Evolutionary conservation across 148 eudicot species (phyloP).

Genomic region (Diospyros kaki): DNA sequence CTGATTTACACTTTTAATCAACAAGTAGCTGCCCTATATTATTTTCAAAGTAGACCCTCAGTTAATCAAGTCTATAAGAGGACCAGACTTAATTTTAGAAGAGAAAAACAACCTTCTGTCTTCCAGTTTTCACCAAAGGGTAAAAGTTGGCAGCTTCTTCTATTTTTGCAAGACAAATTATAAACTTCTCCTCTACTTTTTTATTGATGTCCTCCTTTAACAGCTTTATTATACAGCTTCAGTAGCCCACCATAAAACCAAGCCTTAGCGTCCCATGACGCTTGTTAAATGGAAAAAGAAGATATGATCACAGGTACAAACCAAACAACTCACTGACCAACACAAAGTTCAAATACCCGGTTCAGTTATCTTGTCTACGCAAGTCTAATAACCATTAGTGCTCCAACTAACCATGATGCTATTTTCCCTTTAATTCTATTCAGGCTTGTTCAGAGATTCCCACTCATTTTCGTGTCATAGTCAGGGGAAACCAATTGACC

Average conservation of each 20-base stretch:
- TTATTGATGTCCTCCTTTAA: background rate
- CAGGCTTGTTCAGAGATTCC: background rate
- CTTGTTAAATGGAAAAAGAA: background rate
- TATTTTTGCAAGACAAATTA: too few species aligned
- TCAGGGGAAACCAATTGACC: background rate
- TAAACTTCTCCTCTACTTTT: background rate
- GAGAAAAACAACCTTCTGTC: too few species aligned
- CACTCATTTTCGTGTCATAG: background rate
- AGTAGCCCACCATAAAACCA: background rate
- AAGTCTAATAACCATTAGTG: background rate
- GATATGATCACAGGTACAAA: background rate
- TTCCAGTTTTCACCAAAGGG: too few species aligned
- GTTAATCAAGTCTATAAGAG: too few species aligned
- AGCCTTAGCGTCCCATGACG: background rate
- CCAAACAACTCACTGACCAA: background rate
- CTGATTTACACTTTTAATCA: too few species aligned
- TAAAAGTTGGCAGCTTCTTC: too few species aligned
- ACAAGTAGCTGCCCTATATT: too few species aligned
- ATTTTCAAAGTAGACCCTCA: too few species aligned
- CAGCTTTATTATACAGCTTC: background rate
- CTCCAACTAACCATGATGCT: background rate
- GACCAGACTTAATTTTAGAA: too few species aligned
- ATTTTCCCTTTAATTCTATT: background rate
- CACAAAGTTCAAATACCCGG: background rate
- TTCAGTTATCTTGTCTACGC: background rate